Conservation (phyloP, 164 flowering plant species). For the Euptelea pleiosperma region DNA sequence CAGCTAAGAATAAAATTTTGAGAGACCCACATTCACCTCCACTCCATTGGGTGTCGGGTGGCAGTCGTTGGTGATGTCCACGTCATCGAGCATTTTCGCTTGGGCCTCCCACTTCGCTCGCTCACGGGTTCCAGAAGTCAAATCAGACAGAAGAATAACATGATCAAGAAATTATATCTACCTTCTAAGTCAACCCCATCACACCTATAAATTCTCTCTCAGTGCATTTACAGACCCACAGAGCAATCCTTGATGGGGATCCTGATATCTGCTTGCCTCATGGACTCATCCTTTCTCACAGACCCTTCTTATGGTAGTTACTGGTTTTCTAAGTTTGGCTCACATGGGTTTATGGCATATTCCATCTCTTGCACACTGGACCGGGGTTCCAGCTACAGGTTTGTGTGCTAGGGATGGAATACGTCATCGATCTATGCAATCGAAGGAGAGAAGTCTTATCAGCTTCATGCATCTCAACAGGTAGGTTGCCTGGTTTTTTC, state of each 20-base stretch:
- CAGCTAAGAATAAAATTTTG: background rate
- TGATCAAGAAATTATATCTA: slow-evolving; percentile 6
- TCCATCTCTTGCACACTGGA: slow-evolving; percentile 36
- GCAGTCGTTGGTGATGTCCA: background rate
- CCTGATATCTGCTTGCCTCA: too few relatives aligned
- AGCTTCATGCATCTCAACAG: too few relatives aligned
- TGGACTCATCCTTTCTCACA: too few relatives aligned
- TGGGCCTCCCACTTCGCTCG: background rate
- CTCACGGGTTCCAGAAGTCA: background rate
- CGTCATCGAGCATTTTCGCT: background rate
- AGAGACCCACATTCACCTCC: too few relatives aligned
- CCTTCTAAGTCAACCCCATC: slow-evolving; percentile 1
- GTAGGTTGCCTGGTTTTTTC: too few relatives aligned
- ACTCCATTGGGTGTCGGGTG: too few relatives aligned
- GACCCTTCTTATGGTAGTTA: too few relatives aligned
- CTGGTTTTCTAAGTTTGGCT: background rate
- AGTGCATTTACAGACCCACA: background rate
- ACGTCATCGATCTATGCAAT: slow-evolving; percentile 17
- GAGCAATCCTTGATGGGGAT: background rate
- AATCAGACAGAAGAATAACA: slow-evolving; percentile 5
- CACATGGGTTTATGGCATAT: slow-evolving; percentile 21
- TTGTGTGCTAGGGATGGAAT: slow-evolving; percentile 26
- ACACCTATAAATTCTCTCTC: slow-evolving; percentile 8
- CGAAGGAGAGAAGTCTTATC: too few relatives aligned
- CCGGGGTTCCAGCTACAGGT: background rate